Conservation (phyloP, 2,329 filamentous ascomycete genomes). For the Leptographium galeiforme region DNA sequence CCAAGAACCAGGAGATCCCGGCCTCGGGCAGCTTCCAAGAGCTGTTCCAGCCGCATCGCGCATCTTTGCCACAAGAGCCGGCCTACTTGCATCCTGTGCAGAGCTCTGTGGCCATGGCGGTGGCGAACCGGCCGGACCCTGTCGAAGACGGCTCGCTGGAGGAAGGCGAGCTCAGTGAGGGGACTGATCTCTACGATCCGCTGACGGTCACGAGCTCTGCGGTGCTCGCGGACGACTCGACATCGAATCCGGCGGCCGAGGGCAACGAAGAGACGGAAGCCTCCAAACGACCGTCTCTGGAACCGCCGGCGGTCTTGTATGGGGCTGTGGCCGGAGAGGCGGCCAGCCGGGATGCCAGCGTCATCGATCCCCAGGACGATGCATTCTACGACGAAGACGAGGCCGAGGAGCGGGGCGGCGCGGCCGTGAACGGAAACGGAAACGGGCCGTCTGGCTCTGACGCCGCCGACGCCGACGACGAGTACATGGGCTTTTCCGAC, state of each 20-base stretch:
- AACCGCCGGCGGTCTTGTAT: background rate
- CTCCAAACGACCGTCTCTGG: background rate
- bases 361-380: conserved; percentile 11
- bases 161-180: conserved; percentile 43
- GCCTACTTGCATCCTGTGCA: background rate
- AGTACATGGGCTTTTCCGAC: conserved; percentile 8
- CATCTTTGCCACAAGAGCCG: background rate
- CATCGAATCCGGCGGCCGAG: conserved; percentile 2
- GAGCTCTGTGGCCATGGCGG: too few species aligned
- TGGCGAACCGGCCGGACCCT: background rate
- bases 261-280: conserved; percentile 9
- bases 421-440: conserved; percentile 3
- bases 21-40: conserved; percentile 2
- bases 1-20: background rate
- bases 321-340: background rate
- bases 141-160: background rate
- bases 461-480: conserved; percentile 9
- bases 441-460: conserved; percentile 1
- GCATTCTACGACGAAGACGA: conserved; percentile 12
- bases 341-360: conserved; percentile 11
- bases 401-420: conserved; percentile 6
- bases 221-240: conserved; percentile 7
- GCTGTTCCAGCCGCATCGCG: background rate
- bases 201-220: conserved; percentile 7
- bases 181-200: conserved; percentile 47